Conservation (phyloP, 164 flowering plant genomes). For the Tinospora cordifolia region DNA sequence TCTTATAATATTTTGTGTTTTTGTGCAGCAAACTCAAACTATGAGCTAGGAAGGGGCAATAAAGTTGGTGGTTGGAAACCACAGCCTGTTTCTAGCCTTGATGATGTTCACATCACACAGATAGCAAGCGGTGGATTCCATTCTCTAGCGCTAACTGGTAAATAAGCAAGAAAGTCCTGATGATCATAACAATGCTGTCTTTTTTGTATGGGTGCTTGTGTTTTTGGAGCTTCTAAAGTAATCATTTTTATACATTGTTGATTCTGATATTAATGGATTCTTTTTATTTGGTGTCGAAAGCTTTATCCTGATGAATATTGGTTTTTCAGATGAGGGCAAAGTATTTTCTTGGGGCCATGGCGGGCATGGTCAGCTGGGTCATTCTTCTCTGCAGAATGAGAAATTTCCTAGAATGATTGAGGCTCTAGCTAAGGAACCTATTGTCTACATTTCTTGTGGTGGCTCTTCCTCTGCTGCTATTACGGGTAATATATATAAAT, state of each 20-base stretch:
- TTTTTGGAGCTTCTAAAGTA: background rate
- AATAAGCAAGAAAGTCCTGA: background rate
- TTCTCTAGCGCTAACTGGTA: slow-evolving; percentile 88
- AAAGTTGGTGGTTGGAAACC: slow-evolving; percentile 84
- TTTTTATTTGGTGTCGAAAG: background rate
- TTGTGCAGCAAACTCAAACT: slow-evolving; percentile 73
- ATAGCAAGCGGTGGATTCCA: slow-evolving; percentile 90
- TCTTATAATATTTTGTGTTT: background rate
- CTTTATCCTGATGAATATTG: background rate
- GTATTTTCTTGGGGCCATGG: slow-evolving; percentile 97
- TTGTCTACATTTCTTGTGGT: slow-evolving; percentile 64
- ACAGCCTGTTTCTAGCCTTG: slow-evolving; percentile 55
- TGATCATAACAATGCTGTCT: background rate
- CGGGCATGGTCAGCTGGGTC: slow-evolving; percentile 88
- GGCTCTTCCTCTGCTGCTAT: slow-evolving; percentile 88
- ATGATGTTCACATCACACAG: slow-evolving; percentile 53
- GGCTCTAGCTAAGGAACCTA: slow-evolving; percentile 45
- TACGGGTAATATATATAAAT: slow-evolving; percentile 54
- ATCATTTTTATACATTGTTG: background rate
- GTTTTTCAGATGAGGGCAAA: slow-evolving; percentile 68
- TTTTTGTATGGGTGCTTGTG: too few species aligned
- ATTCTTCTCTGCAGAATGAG: slow-evolving; percentile 53
- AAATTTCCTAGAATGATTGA: slow-evolving; percentile 60
- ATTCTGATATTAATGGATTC: background rate
- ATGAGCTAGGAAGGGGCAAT: slow-evolving; percentile 88